phyloP scores from a whole-genome alignment of 345 rosid genomes.

The Fremontodendron californicum region DNA sequence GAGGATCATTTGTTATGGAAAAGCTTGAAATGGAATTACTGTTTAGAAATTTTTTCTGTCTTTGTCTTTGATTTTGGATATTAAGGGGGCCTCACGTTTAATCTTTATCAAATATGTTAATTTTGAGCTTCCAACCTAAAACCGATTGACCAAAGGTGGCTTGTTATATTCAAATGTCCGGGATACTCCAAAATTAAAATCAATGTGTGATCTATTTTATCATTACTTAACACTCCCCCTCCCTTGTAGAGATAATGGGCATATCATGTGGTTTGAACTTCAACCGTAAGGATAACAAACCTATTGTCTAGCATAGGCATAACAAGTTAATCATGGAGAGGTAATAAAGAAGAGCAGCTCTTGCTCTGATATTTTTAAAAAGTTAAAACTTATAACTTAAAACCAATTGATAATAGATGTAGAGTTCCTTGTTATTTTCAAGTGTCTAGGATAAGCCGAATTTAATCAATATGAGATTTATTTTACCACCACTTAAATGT shows the following conservation, averaged over 20 bases:
- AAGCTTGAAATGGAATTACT: neutral
- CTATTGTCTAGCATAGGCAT: neutral
- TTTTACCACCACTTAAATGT: no score
- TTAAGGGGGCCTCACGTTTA: neutral
- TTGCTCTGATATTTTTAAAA: neutral
- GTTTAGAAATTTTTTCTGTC: neutral
- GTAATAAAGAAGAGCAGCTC: neutral
- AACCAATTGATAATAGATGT: neutral
- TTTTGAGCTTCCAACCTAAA: neutral
- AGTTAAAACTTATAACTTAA: neutral
- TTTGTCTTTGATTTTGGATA: neutral
- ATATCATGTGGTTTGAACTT: neutral
- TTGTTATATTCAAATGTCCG: neutral
- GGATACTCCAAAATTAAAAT: neutral
- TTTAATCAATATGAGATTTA: neutral
- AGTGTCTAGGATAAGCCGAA: neutral
- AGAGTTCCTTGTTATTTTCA: neutral
- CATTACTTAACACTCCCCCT: neutral
- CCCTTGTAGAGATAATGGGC: slow-evolving; percentile 35
- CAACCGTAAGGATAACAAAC: neutral
- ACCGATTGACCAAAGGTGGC: neutral
- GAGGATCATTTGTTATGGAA: neutral
- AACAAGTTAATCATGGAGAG: neutral
- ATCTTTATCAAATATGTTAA: neutral
- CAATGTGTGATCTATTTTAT: neutral